Evolutionary conservation across 768 basidiomycete species (phyloP), one percentile per base, ranked within the genome.

Genomic region (Termitomyces heimii): DNA sequence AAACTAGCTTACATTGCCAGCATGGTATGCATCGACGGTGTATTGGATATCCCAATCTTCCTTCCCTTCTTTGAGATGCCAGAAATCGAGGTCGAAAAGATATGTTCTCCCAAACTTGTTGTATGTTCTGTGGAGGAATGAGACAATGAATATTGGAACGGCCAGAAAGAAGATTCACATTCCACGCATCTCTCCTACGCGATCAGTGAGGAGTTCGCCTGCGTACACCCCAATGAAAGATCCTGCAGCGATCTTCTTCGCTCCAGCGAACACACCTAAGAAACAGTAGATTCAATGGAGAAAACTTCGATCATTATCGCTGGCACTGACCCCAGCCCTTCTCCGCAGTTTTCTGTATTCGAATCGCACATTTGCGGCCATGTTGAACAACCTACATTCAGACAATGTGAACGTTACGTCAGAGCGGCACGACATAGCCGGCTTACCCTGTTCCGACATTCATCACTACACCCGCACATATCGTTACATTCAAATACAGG

Each of bases 401-500:
- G 14, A 31, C 40, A 43, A 26, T 42, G 37, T 43, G 13, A 50
- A 47, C 31, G 52, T 20, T 20, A 10, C 20, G 39, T 10, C n/a
- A 47, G 31, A 16, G 18, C 44, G 20, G 52, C 42, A 26, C 8
- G 1, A 54, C 9, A 2, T 16, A 28, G 56, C 46, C 31, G 10
- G 70, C 83, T 60, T 65, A 94, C 93, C 70, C 93, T 73, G 70
- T 95, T 96, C 49, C 74, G 75, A 67, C 94, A 97, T 44, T 87
- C 83, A 2, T 89, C 86, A 14, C 84, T 84, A 70, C 94, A 97
- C 2, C 79, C 78, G 66, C 94, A 97, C 29, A 84, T 74, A 44
- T 81, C 84, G 65, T 94, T 92, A 67, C 94, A 97, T 70, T 97
- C 94, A 63, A 89, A 89, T 28, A 94, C 84, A 0, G 92, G 89